Conservation (phyloP, 176 grass and related monocot genomes). For the Aegilops sharonensis region DNA sequence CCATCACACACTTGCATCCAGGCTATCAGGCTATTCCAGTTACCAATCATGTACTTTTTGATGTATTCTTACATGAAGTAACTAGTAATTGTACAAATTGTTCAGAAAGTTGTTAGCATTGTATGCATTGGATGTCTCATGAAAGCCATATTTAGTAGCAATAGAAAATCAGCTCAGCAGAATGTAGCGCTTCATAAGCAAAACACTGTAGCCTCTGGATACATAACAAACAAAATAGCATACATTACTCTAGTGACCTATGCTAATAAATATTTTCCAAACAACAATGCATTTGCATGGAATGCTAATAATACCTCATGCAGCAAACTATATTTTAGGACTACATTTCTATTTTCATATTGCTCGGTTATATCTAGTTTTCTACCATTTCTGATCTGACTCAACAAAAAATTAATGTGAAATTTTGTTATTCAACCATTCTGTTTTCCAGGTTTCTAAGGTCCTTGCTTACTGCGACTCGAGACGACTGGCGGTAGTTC, state of each 20-base stretch:
- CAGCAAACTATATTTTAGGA: not conserved
- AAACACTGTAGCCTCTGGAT: not conserved
- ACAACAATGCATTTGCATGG: not conserved
- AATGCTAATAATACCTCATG: not conserved
- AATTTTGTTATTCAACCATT: constrained; percentile 16
- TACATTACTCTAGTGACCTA: not conserved
- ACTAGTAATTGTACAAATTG: not conserved
- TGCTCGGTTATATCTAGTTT: not conserved
- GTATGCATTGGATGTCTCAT: not conserved
- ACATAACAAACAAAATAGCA: not conserved
- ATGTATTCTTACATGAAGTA: not conserved
- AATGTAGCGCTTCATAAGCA: not conserved
- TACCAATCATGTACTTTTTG: not conserved
- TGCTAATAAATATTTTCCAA: not conserved
- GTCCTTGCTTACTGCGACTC: constrained; percentile 91
- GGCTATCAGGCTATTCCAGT: not conserved
- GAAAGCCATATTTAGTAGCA: not conserved
- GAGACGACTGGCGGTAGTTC: constrained; percentile 78
- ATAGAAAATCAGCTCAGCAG: not conserved
- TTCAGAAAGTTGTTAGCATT: not conserved
- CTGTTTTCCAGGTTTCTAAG: constrained; percentile 86
- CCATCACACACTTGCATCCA: not conserved
- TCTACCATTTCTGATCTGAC: not conserved
- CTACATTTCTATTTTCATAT: constrained; percentile 2
- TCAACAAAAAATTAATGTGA: not conserved